Base-by-base conservation (phyloP, 306 rosid species). In the Begonia peltatifolia region DNA sequence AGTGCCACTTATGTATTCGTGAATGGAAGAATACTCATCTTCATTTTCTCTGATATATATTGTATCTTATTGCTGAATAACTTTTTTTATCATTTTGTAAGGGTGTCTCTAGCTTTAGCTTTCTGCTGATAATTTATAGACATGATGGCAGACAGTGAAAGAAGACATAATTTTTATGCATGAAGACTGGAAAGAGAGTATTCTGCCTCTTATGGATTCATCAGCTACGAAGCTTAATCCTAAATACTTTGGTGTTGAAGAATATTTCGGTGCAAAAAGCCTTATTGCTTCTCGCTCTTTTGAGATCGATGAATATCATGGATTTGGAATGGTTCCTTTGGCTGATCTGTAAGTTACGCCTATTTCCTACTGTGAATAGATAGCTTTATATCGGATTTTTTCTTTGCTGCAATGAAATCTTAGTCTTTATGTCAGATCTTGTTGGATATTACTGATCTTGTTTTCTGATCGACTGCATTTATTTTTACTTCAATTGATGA, bases 301-400 rank as follows among this genome's bases (percentile, higher is more conserved):
- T 15, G 67, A 72, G 75, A 70, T 89, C 57, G 95, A 84, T 53
- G 81, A 68, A 36, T 78, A 63, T 77, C 97, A 84, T 53, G 95
- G 95, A 59, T 74, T 42, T 53, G 97, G 97, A 61, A 84, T 89
- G 97, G 97, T 89, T 53, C 97, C 95, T 47, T 56, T 84, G 70
- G 95, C 97, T 38, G 95, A 89, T 54, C 68, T 89, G 97, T 89
- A 78, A 70, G 97, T 71, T 64, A 67, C 35, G 42, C 61, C 51
- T 59, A 46, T 54, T 46, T 49, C 48, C 16, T 17, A 36, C 8
- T 0, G 6, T 6, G 8, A 30, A 30, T 30, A 30, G 9, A 30
- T 30, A 30, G 38, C 38, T 30, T 5, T 30, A 30, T 30, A 30
- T 30, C 1, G 38, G 9, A 5, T 30, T 30, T 30, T 30, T 30